Percentiles rank a stretch among this genome's conserved stretches.
Conservation (phyloP, 2,329 filamentous ascomycete species). For the Capronia americana region DNA sequence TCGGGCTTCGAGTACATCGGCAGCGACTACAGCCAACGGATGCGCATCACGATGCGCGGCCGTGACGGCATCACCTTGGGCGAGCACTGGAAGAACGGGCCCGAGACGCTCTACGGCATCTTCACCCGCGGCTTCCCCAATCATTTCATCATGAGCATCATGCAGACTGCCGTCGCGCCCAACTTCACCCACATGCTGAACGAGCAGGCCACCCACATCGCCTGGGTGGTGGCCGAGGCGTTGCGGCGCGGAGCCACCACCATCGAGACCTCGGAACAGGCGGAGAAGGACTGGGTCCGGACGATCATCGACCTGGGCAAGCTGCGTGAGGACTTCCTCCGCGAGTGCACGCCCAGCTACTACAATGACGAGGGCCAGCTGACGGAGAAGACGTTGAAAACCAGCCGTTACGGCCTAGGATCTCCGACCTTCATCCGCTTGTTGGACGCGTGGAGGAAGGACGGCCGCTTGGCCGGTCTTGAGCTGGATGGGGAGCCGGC, state of each 20-base stretch:
- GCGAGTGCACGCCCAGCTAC: constrained; percentile 32
- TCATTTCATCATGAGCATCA: constrained; percentile 19
- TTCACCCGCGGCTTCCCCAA: constrained; percentile 29
- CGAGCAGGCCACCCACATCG: constrained; percentile 25
- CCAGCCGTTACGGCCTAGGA: constrained; percentile 24
- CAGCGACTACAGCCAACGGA: constrained; percentile 15
- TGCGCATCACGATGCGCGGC: constrained; percentile 40
- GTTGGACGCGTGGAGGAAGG: constrained; percentile 9
- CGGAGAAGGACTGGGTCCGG: constrained; percentile 27
- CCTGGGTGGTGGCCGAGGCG: constrained; percentile 23
- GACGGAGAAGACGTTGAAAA: neutral
- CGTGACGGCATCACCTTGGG: constrained; percentile 36
- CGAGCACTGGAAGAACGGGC: constrained; percentile 39
- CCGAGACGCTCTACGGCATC: constrained; percentile 27
- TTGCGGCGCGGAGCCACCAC: constrained; percentile 21
- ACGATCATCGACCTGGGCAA: constrained; percentile 21
- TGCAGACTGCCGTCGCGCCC: constrained; percentile 24
- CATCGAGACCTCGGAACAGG: constrained; percentile 26
- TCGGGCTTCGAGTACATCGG: constrained; percentile 50
- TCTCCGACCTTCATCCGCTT: constrained; percentile 20
- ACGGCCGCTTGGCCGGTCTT: neutral
- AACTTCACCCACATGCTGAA: constrained; percentile 25
- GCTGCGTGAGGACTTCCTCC: constrained; percentile 14
- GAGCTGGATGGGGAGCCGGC: neutral
- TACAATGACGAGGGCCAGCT: constrained; percentile 30